Base-by-base conservation (phyloP, 2,329 filamentous ascomycete species). In the Arthrobotrys pseudoclavata region DNA sequence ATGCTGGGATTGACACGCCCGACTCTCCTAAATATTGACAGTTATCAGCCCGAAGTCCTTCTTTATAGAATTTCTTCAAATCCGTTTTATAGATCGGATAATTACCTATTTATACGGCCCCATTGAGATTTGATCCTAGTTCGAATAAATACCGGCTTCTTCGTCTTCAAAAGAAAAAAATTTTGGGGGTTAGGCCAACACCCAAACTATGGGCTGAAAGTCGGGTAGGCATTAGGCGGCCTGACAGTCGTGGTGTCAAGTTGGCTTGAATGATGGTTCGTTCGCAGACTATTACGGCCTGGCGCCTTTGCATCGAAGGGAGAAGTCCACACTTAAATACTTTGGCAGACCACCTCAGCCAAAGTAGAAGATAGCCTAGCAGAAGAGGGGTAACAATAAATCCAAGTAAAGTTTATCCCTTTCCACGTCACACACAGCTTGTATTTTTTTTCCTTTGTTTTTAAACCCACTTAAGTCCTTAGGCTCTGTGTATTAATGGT, bases 231-330 rank as follows among this genome's bases (percentile, higher is more conserved):
- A 7, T 29, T 34, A 26, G 60, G 60, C 42, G 60, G 60, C 60
- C 60, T 63, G 40, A 47, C 57, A 45, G 37, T 62, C 37, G 20
- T 26, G 18, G 13, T 62, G 13, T 26, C 6, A 3, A 26, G 22
- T 31, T 45, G 57, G 20, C 40, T 62, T 47, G 37, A 13, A 5
- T 12, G 34, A 12, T 12, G 24, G 18, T 45, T 45, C 42, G 15
- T 63, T 20, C n/a, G 55, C 34, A n/a, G 12, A 22, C 9, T 48
- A 13, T 22, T 48, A 18, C 42, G n/a, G 60, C 60, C 60, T 63
- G 60, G 60, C 60, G 57, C 42, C 26, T 13, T n/a, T 15, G 3
- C 57, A 62, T 20, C 57, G 34, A 60, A 63, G 60, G 60, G 42
- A 34, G 15, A 31, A 63, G 26, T 13, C 60, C 4, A 47, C 13